Evolutionary conservation across 139 green algal genomes (phyloP), one percentile per base, ranked within the genome.

Genomic region (Chlorella sorokiniana): DNA sequence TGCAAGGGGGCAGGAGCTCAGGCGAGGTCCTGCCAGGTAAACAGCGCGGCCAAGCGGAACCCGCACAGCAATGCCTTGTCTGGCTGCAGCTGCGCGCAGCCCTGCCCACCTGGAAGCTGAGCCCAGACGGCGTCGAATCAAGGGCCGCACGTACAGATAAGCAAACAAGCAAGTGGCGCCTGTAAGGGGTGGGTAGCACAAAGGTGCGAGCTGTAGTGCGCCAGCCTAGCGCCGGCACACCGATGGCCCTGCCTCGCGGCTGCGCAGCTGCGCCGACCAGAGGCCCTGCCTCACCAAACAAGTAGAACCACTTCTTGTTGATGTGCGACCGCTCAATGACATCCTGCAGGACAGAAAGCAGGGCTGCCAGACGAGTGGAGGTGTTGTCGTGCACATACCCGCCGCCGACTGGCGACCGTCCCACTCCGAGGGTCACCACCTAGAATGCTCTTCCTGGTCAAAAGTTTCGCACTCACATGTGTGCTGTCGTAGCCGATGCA

Each of bases 111-210:
- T 83, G 79, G 90, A 87, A 20, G 92, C 93, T 3, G 90, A 94
- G 9, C 94, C 93, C 27, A 97, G 73, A 6, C 89, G 73, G n/a
- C 83, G 81, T 0, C 91, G 84, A 70, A 97, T 95, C 38, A 95
- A 91, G 11, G 94, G 94, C 0, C 90, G 88, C 40, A 93, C 71
- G 64, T 97, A 97, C n/a, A 95, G 81, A 84, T 97, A 97, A 14
- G 91, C 90, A 73, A 87, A 92, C 20, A 86, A 61, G 41, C 73
- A 83, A 8, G 67, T 87, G 14, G 80, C 76, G 14, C 86, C 86
- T 90, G 83, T 83, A 81, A 6, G 41, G 25, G 0, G 6, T 8
- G 33, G 59, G 3, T 48, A 41, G 35, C 25, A 35, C 3, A 38
- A 16, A 10, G 33, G 35, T 29, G 4, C 3, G 51, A 10, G 6